Evolutionary conservation across 2,329 filamentous ascomycete genomes (phyloP).

Genomic region (Colletotrichum paranaense): DNA sequence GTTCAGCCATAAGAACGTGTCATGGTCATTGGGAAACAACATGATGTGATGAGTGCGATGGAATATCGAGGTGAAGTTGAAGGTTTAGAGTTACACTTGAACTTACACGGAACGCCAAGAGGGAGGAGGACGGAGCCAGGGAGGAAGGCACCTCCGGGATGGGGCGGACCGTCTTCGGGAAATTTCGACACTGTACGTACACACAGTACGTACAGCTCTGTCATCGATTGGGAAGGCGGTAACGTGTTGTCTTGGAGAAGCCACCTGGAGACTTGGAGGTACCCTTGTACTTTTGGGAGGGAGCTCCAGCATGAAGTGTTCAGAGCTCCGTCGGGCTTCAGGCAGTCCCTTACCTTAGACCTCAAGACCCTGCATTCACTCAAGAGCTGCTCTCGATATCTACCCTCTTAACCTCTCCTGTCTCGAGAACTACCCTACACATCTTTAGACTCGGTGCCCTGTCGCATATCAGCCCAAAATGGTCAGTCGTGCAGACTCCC

Average conservation of each 20-base stretch:
- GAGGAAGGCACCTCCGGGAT: background rate
- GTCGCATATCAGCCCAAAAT: background rate
- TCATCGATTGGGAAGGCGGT: conserved; percentile 27
- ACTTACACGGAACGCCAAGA: background rate
- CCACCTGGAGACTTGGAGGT: conserved; percentile 17
- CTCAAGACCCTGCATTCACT: conserved; percentile 4
- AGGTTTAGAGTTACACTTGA: background rate
- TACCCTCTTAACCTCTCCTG: background rate
- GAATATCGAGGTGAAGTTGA: background rate
- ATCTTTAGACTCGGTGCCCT: background rate
- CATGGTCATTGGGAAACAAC: background rate
- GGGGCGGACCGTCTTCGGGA: background rate
- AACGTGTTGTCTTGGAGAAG: conserved; percentile 24
- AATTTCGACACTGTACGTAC: background rate
- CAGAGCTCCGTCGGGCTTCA: background rate
- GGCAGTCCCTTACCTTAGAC: background rate
- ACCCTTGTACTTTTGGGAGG: background rate
- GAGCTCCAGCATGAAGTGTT: conserved; percentile 20
- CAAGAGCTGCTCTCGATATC: background rate
- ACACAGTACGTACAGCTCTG: background rate
- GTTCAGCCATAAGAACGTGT: background rate
- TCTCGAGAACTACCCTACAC: background rate
- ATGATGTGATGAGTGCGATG: background rate
- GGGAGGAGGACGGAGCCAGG: background rate
- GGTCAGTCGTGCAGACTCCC: conserved; percentile 11